Conservation (phyloP, 257 asterid genomes). For the Solanum clarkiae region DNA sequence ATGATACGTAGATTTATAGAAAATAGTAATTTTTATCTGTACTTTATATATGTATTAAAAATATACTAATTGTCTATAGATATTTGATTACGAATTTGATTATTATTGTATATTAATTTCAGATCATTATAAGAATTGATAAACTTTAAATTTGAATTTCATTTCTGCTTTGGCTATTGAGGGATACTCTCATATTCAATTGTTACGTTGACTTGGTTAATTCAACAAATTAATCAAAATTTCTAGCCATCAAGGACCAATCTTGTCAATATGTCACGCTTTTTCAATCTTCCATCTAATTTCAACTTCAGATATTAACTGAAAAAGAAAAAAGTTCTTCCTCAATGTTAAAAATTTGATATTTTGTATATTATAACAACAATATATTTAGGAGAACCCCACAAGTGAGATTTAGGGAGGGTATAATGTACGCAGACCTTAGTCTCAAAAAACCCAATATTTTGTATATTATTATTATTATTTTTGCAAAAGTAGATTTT, state of each 20-base stretch:
- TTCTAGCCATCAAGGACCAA: fast-evolving
- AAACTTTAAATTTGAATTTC: no score
- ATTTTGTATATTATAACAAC: background rate
- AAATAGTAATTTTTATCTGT: no score
- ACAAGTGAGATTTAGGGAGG: fast-evolving
- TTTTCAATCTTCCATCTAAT: background rate
- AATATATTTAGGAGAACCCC: no score
- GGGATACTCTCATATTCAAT: background rate
- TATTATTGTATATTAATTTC: no score
- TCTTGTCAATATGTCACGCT: background rate
- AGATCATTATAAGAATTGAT: no score
- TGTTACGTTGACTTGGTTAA: background rate
- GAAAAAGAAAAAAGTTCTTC: background rate
- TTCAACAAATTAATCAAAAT: background rate
- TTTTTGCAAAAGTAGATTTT: background rate
- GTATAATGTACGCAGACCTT: no score
- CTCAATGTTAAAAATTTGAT: background rate
- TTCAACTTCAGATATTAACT: fast-evolving
- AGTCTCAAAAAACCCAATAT: no score
- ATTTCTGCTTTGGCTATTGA: no score
- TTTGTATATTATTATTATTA: background rate
- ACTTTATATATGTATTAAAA: no score
- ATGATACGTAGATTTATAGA: no score
- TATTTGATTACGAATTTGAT: no score
- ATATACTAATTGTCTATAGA: no score